Base-by-base conservation (phyloP, 345 rosid genomes). In the Eucalyptus fibrosa region DNA sequence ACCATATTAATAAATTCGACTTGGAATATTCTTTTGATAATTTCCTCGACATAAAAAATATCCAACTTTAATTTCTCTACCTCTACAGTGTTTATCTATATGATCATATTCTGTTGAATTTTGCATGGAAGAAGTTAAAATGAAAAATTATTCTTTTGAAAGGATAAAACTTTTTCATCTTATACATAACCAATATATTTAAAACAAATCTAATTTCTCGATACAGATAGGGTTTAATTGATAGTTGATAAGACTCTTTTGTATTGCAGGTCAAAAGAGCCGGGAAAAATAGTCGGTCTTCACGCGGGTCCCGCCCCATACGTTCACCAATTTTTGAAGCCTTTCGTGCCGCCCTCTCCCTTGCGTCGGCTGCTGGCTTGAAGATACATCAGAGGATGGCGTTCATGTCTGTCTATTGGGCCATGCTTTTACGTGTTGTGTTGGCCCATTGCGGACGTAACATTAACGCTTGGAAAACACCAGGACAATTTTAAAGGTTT, bases 11-110 rank as follows among this genome's bases (percentile, higher is more conserved):
- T 3, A 42, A 21, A 77, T 40, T 40, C 28, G 5, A 77, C 23
- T 21, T 6, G 1, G 1, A 77, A 40, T 10, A 11, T 11, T 21
- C 9, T 77, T 8, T 37, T 6, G 5, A 77, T 77, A 77, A 77
- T 77, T 4, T 11, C 5, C 30, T 62, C 4, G 8, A 62, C 69
- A 6, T 12, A 62, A 28, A 13, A 30, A 12, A 30, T 13, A 28
- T 62, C 28, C 5, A 1, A 2, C 3, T 77, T 77, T 4, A 10
- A 21, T 15, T 21, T 0, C 28, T 77, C 30, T 5, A 2, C 8
- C 47, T 77, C 9, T 3, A 42, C 44, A 2, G 5, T 72, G 2
- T 7, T 34, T 21, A 4, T 53, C 2, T 21, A 40, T 40, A 21
- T 11, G 30, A 77, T 2, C 28, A 56, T 37, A 19, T 19, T 37